Evolutionary conservation across 805 yeast species (phyloP).

Genomic region (Candida ipomoeae): DNA sequence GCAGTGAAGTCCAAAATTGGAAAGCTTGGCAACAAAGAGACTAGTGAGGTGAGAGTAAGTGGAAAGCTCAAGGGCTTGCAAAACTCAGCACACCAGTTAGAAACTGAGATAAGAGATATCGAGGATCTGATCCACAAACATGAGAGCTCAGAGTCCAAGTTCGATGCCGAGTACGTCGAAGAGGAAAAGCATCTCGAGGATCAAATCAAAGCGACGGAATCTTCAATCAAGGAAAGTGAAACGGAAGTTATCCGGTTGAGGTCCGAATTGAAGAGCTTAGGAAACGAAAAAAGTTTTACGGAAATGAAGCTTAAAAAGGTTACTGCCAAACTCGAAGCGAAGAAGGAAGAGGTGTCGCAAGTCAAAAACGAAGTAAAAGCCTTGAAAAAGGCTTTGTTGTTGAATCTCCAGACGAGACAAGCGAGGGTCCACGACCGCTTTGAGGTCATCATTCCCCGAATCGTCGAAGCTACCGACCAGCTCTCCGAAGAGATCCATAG

Average conservation of each 20-base stretch:
- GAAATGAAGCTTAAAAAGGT: constrained; percentile 25
- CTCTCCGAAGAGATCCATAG: constrained; percentile 12
- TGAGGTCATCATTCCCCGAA: constrained; percentile 32
- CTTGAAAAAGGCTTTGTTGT: constrained; percentile 24
- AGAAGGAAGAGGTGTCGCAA: constrained; percentile 24
- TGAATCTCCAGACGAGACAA: constrained; percentile 25
- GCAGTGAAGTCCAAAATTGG: constrained; percentile 27
- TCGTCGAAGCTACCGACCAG: constrained; percentile 22
- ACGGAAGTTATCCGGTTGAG: constrained; percentile 20
- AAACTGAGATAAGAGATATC: constrained; percentile 29
- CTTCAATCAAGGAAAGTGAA: constrained; percentile 23
- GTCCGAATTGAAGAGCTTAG: constrained; percentile 19
- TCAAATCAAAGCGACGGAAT: constrained; percentile 23
- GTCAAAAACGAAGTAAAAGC: constrained; percentile 24
- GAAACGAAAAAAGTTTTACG: constrained; percentile 21
- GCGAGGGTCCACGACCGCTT: constrained; percentile 30
- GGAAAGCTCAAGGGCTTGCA: constrained; percentile 39
- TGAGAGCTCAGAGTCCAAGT: constrained; percentile 11
- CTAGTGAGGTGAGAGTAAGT: constrained; percentile 28
- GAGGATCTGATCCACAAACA: constrained; percentile 17
- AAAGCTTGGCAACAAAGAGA: constrained; percentile 23
- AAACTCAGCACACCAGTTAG: constrained; percentile 37
- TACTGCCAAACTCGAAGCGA: constrained; percentile 21
- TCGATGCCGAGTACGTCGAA: constrained; percentile 16
- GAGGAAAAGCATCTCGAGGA: constrained; percentile 18